Percentiles rank a stretch among this genome's conserved stretches.
These are phyloP conservation scores for Ceratobasidium sp. DNA, from an alignment of 1,284 basidiomycete genomes.

Conservation along the genomic window DNA sequence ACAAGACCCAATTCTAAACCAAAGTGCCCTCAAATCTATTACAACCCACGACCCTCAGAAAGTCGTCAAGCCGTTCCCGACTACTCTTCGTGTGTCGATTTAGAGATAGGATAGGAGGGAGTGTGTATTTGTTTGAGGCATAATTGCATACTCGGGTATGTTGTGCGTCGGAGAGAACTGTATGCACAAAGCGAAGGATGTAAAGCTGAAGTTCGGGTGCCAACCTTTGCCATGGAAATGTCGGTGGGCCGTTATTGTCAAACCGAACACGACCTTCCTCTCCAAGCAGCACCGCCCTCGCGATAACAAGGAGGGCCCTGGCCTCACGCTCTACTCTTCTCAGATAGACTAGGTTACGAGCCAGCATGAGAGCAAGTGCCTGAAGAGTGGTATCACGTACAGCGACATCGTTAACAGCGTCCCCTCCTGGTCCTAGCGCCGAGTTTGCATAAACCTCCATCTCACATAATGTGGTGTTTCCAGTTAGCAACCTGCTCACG, in stretches of 20 bases:
- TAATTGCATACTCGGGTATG: constrained; percentile 35
- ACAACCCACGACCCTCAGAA: constrained; percentile 31
- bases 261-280: background rate
- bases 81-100: background rate
- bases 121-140: constrained; percentile 28
- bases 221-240: constrained; percentile 39
- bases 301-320: constrained; percentile 11
- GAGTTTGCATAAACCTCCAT: constrained; percentile 41
- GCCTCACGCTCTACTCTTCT: constrained; percentile 33
- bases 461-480: constrained; percentile 32
- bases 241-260: background rate
- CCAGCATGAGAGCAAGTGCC: constrained; percentile 18
- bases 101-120: constrained; percentile 17
- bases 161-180: constrained; percentile 35
- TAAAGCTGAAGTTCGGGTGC: constrained; percentile 36
- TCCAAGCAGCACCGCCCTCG: constrained; percentile 18
- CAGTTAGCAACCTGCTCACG: constrained; percentile 1
- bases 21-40: constrained; percentile 31
- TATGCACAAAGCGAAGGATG: constrained; percentile 29
- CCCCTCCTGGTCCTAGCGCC: background rate
- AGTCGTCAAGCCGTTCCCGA: constrained; percentile 35
- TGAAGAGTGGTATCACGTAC: constrained; percentile 10
- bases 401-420: background rate
- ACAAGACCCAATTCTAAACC: background rate
- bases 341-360: constrained; percentile 27